Base-by-base conservation (phyloP, 2,329 filamentous ascomycete species). In the Colletotrichum simmondsii region DNA sequence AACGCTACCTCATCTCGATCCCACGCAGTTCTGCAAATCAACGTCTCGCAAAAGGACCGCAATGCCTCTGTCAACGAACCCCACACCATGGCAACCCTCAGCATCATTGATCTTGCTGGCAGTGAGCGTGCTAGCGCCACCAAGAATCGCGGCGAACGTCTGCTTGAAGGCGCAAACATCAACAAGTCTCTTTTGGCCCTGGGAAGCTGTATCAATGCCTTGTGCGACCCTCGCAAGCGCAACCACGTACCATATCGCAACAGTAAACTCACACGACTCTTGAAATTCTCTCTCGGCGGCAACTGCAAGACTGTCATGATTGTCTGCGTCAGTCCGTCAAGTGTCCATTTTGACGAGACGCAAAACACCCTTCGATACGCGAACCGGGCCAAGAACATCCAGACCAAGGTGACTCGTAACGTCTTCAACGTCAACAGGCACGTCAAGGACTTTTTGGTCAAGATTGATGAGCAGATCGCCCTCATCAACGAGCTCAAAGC, bases 221-320 rank as follows among this genome's bases (percentile, higher is more conserved):
- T 99, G 19, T 99, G 97, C 84, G 97, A 99, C 80, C 91, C 94
- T 5, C 91, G 95, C 64, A 97, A 97, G 84, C 93, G 91, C 76
- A 97, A 97, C 76, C 97, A 99, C 82, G 94, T 99, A 16, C 97
- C 97, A 0, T 99, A 99, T 85, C 92, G 97, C 77, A 98, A 99
- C 85, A 98, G 96, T 75, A 99, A 98, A 80, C 92, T 99, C 67
- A 99, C 97, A 0, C 92, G 97, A 65, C 87, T 99, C 5, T 90
- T 99, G 66, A 99, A 99, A 79, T 99, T 99, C 84, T 98, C 96
- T 0, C 90, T 99, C 0, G 97, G 97, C 35, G 97, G 97, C 3
- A 99, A 99, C 83, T 99, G 97, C 88, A 97, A 95, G 84, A 99
- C 97, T 0, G 97, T 99, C 81, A 99, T 99, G 97, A 98, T 99